A percentile compares a stretch with the other conserved stretches of the same genome.
Conservation (phyloP, 495 filamentous ascomycete genomes). For the Tuber umbilicatum region DNA sequence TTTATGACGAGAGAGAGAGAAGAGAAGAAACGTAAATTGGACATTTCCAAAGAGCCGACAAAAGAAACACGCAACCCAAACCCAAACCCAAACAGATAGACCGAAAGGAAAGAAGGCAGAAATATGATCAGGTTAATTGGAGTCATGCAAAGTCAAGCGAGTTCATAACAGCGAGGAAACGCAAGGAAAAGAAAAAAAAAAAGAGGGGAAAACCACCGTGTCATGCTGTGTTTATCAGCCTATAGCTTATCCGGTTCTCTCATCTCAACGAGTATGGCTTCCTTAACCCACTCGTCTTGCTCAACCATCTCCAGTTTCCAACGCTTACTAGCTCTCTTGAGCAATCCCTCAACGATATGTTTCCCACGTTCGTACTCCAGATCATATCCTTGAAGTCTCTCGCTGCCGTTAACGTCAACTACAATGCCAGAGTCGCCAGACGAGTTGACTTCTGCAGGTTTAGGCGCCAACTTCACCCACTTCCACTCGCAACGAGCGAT, state of each 20-base stretch:
- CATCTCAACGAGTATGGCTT: conserved; percentile 65
- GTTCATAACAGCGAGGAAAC: background rate
- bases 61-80: background rate
- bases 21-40: background rate
- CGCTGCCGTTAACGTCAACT: conserved; percentile 48
- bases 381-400: conserved; percentile 50
- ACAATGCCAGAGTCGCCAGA: conserved; percentile 31
- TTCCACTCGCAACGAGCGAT: conserved; percentile 92
- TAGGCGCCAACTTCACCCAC: conserved; percentile 70
- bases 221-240: conserved; percentile 49
- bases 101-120: background rate
- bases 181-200: background rate
- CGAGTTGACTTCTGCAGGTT: conserved; percentile 18
- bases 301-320: conserved; percentile 66
- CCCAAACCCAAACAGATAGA: background rate
- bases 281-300: conserved; percentile 65
- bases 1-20: background rate
- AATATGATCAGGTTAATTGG: background rate
- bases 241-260: conserved; percentile 55
- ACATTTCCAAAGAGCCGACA: background rate
- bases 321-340: conserved; percentile 70
- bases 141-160: background rate
- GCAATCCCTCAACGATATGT: conserved; percentile 67
- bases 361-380: conserved; percentile 64
- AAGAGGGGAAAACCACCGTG: conserved; percentile 4